Evolutionary conservation across 2,329 filamentous ascomycete species (phyloP), one percentile per base, ranked within the genome.

Genomic region (Pseudomassariella vexata): DNA sequence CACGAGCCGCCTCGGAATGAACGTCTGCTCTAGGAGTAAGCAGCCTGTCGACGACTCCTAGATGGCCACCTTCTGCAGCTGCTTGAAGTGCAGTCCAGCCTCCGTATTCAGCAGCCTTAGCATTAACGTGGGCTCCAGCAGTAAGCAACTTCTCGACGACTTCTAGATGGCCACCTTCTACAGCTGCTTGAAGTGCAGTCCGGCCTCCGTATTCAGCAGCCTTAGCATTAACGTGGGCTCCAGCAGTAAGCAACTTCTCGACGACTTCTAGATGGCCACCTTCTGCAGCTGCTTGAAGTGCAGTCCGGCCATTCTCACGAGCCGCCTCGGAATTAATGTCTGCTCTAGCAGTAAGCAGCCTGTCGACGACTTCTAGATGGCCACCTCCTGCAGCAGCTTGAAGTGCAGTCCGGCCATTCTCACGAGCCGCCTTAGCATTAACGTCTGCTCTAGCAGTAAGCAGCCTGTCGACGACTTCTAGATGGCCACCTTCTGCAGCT

Each of bases 221-320:
- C n/a, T n/a, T 9, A 5, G 21, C 30, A 25, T 32, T 32, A 5
- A 32, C 22, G 14, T 32, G 12, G 22, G 30, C 30, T 9, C 15
- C 15, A 16, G 14, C 30, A 4, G 14, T 15, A 7, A 32, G 30
- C 10, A 32, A 22, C 16, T 15, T 32, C 3, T 32, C 21, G 12
- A 32, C 30, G 6, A 32, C 17, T 24, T 24, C 30, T 5, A 36
- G 20, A 24, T 22, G 24, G 23, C 26, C 16, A n/a, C 15, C 20
- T 34, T 24, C 23, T 30, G 19, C 30, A 16, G 30, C 30, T 7
- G 20, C 22, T 17, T 32, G 30, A 6, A 32, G n/a, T n/a, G n/a
- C n/a, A n/a, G n/a, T n/a, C n/a, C n/a, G n/a, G n/a, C n/a, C n/a
- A n/a, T n/a, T n/a, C n/a, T n/a, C n/a, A n/a, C n/a, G n/a, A n/a